Evolutionary conservation across 768 basidiomycete species (phyloP), one percentile per base, ranked within the genome.

Genomic region (Boletus fagicola): DNA sequence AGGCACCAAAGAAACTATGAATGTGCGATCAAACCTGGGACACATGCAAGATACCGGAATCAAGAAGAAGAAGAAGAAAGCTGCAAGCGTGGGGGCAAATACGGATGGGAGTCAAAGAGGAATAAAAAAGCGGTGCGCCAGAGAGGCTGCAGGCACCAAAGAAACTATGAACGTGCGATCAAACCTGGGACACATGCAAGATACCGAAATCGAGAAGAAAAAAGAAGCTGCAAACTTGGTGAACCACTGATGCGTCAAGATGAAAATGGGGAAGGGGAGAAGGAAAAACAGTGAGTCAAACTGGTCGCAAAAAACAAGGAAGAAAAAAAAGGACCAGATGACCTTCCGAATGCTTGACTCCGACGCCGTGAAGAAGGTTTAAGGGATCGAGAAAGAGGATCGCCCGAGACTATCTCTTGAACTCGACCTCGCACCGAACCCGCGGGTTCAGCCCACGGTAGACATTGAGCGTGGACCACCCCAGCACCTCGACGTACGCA

Each of bases 311-410:
- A 26, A 51, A 36, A 36, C 11, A n/a, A 22, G 16, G 24, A n/a
- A n/a, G 35, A 44, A 26, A 47, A 58, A 26, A 47, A 58, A 30
- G 31, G 38, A 51, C 49, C 44, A 51, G 56, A 31, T 15, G 45
- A 51, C 47, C 28, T 59, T 52, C 36, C 47, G 16, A 22, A 24
- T 31, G 35, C 30, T 49, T 15, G 49, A 28, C 31, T 40, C 26
- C 16, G 7, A 12, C 9, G 5, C 22, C 46, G 1, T 18, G 9
- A 46, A n/a, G 15, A 8, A 31, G 28, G 33, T 36, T 26, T n/a
- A 16, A 43, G 26, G 18, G 11, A n/a, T 28, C 1, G 18, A 40
- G 15, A 18, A 3, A n/a, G n/a, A 44, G 9, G 13, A 60, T 2
- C 16, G 2, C 38, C 24, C n/a, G 3, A 26, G 33, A 38, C 24